Base-by-base conservation (phyloP, 1,139 yeast species). In the Debaryomycetaceae sp. region DNA sequence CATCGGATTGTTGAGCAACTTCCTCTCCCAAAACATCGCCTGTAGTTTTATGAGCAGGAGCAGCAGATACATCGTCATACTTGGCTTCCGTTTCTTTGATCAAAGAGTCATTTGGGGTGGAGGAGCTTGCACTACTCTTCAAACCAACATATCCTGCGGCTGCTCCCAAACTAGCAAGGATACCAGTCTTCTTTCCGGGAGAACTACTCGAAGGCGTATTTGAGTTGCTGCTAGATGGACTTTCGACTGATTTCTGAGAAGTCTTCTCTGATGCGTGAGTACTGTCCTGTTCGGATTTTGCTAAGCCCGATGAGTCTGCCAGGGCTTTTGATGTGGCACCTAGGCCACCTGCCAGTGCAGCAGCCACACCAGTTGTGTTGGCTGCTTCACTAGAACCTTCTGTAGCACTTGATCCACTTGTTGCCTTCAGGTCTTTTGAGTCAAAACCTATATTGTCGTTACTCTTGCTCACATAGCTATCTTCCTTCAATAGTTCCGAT, bases 111-210 rank as follows among this genome's bases (percentile, higher is more conserved):
- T 27, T 13, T 4, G 36, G 24, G 8, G 35, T 13, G 2, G 24
- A 13, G 9, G 14, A 13, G 2, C 22, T 17, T 11, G 43, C 36
- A 27, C 14, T 20, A 22, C 27, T 36, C 24, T 11, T 23, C n/a
- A 41, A 49, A 5, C 64, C 65, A 37, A 56, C 52, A 22, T 59
- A 60, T 33, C 63, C 61, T 14, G 65, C 65, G 8, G 62, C 63
- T 8, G 59, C 64, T 22, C 57, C 57, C 4, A 57, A 44, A n/a
- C 62, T 63, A 24, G 55, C 52, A 13, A 54, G 53, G 8, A 56
- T 54, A 24, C 62, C 62, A 24, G 49, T 59, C 14, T 42, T 39
- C 9, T 23, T 45, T 43, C 37, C 40, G 6, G 27, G 34, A 9
- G 24, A 34, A 31, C 39, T 39, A 34, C 34, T 22, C 6, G 39